Conservation (phyloP, 768 basidiomycete species). For the Pholiota conissans region DNA sequence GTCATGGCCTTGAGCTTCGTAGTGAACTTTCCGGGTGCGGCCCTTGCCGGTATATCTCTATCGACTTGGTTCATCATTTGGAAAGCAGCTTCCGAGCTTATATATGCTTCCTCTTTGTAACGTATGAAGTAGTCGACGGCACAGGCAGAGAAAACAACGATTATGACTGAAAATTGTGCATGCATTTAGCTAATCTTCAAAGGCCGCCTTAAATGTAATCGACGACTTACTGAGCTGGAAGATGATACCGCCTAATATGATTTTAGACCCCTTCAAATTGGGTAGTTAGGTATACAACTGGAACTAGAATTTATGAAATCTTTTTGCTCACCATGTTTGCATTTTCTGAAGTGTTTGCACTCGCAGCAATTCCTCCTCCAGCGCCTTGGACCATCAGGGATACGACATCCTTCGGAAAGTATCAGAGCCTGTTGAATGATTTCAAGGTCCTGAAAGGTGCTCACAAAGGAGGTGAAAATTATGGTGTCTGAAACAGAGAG, state of each 20-base stretch:
- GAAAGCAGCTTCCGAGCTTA: background rate
- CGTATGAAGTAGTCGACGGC: conserved; percentile 1
- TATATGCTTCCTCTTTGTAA: background rate
- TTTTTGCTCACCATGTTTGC: conserved; percentile 10
- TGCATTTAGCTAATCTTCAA: background rate
- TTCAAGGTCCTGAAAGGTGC: too few relatives aligned
- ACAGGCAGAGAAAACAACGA: background rate
- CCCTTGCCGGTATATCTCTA: background rate
- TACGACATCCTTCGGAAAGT: conserved; percentile 41
- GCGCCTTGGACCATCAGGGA: conserved; percentile 56
- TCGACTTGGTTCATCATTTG: background rate
- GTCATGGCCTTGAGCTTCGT: conserved; percentile 30
- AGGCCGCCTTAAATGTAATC: background rate
- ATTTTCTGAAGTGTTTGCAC: conserved; percentile 18
- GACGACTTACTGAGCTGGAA: conserved; percentile 4
- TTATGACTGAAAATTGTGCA: background rate
- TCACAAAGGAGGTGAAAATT: conserved; percentile 39
- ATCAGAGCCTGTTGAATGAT: too few relatives aligned
- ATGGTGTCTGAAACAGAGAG: conserved; percentile 34
- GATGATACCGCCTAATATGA: conserved; percentile 4
- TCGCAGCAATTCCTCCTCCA: conserved; percentile 51
- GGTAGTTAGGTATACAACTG: background rate
- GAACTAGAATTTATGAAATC: background rate
- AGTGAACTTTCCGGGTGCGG: conserved; percentile 11
- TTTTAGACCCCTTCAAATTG: background rate